Evolutionary conservation across 2,329 filamentous ascomycete genomes (phyloP), one percentile per base, ranked within the genome.

Genomic region (Claviceps sorghi): DNA sequence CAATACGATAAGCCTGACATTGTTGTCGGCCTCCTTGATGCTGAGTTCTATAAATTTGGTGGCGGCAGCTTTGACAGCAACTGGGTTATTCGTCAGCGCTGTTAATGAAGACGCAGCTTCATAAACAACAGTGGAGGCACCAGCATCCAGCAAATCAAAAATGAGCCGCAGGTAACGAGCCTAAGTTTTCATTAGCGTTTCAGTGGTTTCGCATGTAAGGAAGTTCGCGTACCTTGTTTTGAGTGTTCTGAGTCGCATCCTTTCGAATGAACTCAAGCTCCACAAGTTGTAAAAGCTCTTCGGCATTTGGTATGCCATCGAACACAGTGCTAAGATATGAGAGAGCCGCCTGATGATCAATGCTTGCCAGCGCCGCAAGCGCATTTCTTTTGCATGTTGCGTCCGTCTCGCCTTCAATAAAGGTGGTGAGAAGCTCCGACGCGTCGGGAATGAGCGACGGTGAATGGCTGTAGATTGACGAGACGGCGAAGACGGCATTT

Each of bases 1-100:
- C 44, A 98, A 77, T 21, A 98, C 93, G 60, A 98, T 98, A 46
- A 98, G 82, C 73, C 98, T 98, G 58, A 98, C 93, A 65, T 98
- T 98, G 75, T 98, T 98, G 68, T 98, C 93, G 0, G 93, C 84
- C 70, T 97, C 93, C 71, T 95, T 95, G 66, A 98, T 96, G 65
- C 86, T 89, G 9, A 98, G 76, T 68, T 98, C 93, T 58, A 97
- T 95, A 66, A 98, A 93, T 65, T 98, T 98, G 60, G 82, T 80
- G 15, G 93, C 93, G 10, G 93, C 93, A 29, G 93, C 93, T 72
- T 97, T 98, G 54, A 98, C 91, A 19, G 93, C 93, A 13, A 98
- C 93, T 1, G 93, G 91, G 70, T 98, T 98, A 69, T 81, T 94
- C 21, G 93, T 98, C 51, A 98, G 79, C 1, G 90, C 84, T 7